These are phyloP conservation scores for Panicum hallii DNA, from an alignment of 202 grass and related monocot genomes.

Conservation along the genomic window DNA sequence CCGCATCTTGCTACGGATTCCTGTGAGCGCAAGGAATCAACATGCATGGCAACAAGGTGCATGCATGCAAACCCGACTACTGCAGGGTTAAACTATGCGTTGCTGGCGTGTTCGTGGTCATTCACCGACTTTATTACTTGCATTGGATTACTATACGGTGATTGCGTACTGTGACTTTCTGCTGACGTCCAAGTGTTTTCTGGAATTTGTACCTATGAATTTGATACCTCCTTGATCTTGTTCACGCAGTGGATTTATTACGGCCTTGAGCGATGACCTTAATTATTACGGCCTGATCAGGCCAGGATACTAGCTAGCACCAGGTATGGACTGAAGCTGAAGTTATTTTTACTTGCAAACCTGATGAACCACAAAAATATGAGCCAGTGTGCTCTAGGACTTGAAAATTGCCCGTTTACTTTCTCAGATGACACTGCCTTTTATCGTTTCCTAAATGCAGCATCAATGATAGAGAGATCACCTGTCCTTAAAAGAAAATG, in stretches of 20 bases:
- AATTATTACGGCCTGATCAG: not conserved
- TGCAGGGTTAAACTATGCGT: not conserved
- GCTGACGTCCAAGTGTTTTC: not conserved
- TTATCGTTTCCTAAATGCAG: constrained; percentile 5
- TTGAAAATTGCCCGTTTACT: constrained; percentile 16
- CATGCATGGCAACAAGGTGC: not conserved
- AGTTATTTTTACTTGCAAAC: not conserved
- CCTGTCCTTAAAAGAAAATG: too few species aligned
- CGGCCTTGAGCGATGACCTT: not conserved
- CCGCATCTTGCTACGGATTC: not conserved
- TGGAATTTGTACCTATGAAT: not conserved
- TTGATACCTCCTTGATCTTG: not conserved
- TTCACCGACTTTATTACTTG: constrained; percentile 16
- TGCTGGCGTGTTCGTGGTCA: not conserved
- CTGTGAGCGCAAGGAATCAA: not conserved
- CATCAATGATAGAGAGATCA: not conserved
- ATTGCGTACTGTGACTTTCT: not conserved
- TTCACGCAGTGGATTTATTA: not conserved
- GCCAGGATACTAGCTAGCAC: not conserved
- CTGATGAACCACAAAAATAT: not conserved
- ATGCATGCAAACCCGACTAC: constrained; percentile 28
- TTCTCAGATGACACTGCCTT: not conserved
- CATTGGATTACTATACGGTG: not conserved
- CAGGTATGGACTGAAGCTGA: not conserved
- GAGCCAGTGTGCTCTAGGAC: not conserved